These are phyloP conservation scores for Pogostemon cablin DNA, from an alignment of 257 asterid genomes.

Conservation along the genomic window DNA sequence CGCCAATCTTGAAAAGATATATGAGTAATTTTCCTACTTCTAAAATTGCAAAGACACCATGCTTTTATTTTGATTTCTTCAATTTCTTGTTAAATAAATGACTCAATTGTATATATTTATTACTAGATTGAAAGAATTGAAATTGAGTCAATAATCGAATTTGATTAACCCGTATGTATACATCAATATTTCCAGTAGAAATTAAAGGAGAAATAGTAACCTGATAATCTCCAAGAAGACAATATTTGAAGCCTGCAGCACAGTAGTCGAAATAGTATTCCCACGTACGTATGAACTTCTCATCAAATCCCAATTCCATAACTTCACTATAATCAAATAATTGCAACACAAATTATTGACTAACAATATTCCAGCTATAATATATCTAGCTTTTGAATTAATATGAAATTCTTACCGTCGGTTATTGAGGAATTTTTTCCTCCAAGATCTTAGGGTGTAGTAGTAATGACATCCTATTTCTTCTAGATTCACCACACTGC, in stretches of 20 bases:
- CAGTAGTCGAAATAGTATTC: not conserved
- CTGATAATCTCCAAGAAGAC: constrained; percentile 62
- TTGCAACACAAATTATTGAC: too few relatives aligned
- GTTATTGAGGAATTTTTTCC: constrained; percentile 50
- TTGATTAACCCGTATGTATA: too few relatives aligned
- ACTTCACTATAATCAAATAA: constrained; percentile 38
- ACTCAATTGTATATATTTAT: too few relatives aligned
- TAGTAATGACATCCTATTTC: constrained; percentile 62
- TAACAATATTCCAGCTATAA: too few relatives aligned
- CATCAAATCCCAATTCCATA: constrained; percentile 48
- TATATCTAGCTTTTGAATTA: too few relatives aligned
- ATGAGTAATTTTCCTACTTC: too few relatives aligned
- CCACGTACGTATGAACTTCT: constrained; percentile 57
- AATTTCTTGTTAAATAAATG: too few relatives aligned
- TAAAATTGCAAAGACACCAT: too few relatives aligned
- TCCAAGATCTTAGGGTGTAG: constrained; percentile 60
- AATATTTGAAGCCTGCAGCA: constrained; percentile 54
- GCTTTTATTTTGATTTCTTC: too few relatives aligned
- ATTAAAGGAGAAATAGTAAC: constrained; percentile 23
- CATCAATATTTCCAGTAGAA: not conserved
- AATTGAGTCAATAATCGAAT: too few relatives aligned
- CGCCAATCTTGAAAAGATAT: too few relatives aligned
- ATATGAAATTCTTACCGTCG: constrained; percentile 34
- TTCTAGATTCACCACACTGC: constrained; percentile 69
- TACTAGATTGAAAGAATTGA: too few relatives aligned